A percentile compares a stretch with the other conserved stretches of the same genome.
Conservation (phyloP, 345 rosid genomes). For the Rhizophora mangle region DNA sequence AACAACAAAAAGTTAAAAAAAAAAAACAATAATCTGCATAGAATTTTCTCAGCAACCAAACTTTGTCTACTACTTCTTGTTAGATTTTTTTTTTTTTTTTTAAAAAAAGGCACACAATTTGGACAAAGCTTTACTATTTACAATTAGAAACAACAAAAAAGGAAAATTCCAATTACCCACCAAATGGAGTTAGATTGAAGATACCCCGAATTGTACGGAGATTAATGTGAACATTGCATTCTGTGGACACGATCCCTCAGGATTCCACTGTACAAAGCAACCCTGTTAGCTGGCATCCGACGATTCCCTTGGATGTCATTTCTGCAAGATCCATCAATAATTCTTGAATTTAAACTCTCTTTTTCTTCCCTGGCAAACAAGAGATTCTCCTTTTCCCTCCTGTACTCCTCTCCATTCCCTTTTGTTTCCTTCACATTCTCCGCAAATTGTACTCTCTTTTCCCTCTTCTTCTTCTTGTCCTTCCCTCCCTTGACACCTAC, state of each 20-base stretch:
- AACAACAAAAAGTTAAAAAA: no score
- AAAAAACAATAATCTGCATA: no score
- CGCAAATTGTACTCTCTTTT: slow-evolving; percentile 64
- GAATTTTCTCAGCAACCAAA: background rate
- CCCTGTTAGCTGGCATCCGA: slow-evolving; percentile 44
- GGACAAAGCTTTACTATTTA: slow-evolving; percentile 7
- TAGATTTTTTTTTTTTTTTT: no score
- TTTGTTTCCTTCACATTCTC: slow-evolving; percentile 65
- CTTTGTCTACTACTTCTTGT: background rate
- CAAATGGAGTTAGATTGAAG: no score
- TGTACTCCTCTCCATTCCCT: slow-evolving; percentile 56
- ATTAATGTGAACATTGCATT: slow-evolving; percentile 43
- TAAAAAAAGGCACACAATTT: background rate
- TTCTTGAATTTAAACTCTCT: slow-evolving; percentile 13
- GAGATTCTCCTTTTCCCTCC: slow-evolving; percentile 27
- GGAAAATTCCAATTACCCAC: background rate
- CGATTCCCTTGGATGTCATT: slow-evolving; percentile 27
- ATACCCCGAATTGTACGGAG: background rate
- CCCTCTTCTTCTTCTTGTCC: slow-evolving; percentile 45
- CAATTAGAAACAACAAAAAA: background rate
- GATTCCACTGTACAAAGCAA: slow-evolving; percentile 68
- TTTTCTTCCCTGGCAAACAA: slow-evolving; percentile 5
- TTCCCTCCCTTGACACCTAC: slow-evolving; percentile 32
- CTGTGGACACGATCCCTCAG: slow-evolving; percentile 54
- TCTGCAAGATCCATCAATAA: slow-evolving; percentile 35